Evolutionary conservation across 345 rosid genomes (phyloP).

Genomic region (Corchorus olitorius): DNA sequence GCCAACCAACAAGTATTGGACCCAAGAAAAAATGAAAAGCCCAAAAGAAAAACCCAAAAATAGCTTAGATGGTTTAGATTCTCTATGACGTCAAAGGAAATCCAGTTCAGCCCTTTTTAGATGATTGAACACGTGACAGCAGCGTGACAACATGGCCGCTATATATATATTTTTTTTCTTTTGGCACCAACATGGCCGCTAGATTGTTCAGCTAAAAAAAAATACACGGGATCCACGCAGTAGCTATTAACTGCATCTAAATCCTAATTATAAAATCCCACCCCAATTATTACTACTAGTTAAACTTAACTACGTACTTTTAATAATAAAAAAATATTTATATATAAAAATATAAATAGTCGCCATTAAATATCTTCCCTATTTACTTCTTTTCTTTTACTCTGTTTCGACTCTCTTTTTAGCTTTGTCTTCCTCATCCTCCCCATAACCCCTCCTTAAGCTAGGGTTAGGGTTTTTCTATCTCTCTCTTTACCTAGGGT

Average conservation of each 20-base stretch:
- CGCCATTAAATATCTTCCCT: background rate
- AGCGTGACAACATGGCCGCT: background rate
- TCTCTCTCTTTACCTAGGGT: background rate
- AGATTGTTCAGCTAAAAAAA: background rate
- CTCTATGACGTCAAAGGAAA: background rate
- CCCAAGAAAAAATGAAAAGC: background rate
- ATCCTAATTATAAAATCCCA: background rate
- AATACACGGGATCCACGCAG: slow-evolving; percentile 1
- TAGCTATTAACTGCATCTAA: slow-evolving; percentile 6
- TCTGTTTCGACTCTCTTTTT: background rate
- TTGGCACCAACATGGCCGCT: background rate
- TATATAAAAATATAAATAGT: background rate
- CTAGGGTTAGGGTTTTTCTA: slow-evolving; percentile 41
- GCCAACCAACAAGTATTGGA: too few species aligned
- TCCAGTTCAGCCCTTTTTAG: background rate
- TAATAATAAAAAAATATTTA: background rate
- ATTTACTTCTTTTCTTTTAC: background rate
- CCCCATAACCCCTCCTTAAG: slow-evolving; percentile 9
- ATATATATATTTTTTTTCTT: too few species aligned
- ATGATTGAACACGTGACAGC: background rate
- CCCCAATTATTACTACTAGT: background rate
- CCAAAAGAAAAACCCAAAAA: background rate
- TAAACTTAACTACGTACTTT: too few species aligned
- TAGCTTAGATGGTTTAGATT: too few species aligned
- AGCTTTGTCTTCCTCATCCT: too few species aligned